phyloP scores from a whole-genome alignment of 2,329 filamentous ascomycete genomes.

The Xylaria sp. region DNA sequence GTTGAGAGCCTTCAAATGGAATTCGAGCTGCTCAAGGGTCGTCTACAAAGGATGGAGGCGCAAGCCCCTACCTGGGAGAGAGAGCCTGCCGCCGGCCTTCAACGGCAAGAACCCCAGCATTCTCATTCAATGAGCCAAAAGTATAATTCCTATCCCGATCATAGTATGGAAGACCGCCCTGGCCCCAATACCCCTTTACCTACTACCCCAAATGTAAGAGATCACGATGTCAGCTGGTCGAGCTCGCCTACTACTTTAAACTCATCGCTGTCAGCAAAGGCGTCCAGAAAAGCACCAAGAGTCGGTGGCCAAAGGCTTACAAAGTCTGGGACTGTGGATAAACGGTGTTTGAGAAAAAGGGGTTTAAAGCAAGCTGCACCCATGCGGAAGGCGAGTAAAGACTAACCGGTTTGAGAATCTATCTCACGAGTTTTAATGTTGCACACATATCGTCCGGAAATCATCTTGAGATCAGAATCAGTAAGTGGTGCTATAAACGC shows the following conservation, averaged over 20 bases:
- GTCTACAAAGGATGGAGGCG: slow-evolving; percentile 52
- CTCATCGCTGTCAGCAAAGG: slow-evolving; percentile 15
- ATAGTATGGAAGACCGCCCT: slow-evolving; percentile 1
- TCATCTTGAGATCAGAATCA: not conserved
- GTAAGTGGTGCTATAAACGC: not conserved
- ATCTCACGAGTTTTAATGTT: not conserved
- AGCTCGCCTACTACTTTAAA: slow-evolving; percentile 9
- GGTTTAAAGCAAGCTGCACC: not conserved
- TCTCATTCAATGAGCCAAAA: slow-evolving; percentile 10
- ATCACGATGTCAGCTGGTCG: not conserved
- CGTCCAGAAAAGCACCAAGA: not conserved
- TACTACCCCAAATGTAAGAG: not conserved
- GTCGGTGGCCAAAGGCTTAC: slow-evolving; percentile 10
- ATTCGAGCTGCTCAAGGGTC: slow-evolving; percentile 54
- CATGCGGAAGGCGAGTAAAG: slow-evolving; percentile 2
- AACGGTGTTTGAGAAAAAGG: slow-evolving; percentile 22
- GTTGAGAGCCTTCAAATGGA: slow-evolving; percentile 58
- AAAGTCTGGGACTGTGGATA: slow-evolving; percentile 31
- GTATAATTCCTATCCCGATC: slow-evolving; percentile 24
- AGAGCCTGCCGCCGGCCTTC: slow-evolving; percentile 8
- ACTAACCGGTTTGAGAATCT: not conserved
- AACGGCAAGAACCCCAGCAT: slow-evolving; percentile 10
- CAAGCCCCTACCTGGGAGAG: slow-evolving; percentile 27
- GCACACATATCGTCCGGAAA: not conserved
- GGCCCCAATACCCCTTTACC: not conserved